Evolutionary conservation across 2,329 filamentous ascomycete species (phyloP).

Genomic region (Aspergillus jensenii): DNA sequence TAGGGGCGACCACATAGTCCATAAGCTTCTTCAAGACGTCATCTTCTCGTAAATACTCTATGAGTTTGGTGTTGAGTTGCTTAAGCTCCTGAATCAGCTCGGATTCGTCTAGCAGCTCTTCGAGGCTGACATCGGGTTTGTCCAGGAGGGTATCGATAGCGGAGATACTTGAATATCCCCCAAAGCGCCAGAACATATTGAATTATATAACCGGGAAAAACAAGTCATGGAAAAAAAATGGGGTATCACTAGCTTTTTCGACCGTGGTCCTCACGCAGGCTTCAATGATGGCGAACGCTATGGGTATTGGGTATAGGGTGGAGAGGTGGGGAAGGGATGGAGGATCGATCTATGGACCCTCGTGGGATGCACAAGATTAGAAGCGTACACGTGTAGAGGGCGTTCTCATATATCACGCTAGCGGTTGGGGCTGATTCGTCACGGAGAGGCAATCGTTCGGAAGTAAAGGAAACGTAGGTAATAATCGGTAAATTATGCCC

Average conservation of each 20-base stretch:
- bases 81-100: slow-evolving; percentile 97
- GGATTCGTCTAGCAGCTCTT: slow-evolving; percentile 93
- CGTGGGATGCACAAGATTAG: slow-evolving; percentile 13
- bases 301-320: slow-evolving; percentile 29
- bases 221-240: slow-evolving; percentile 36
- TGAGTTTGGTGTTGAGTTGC: slow-evolving; percentile 95
- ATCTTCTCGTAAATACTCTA: slow-evolving; percentile 91
- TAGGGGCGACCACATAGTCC: slow-evolving; percentile 85
- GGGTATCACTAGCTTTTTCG: slow-evolving; percentile 20
- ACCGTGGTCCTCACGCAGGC: slow-evolving; percentile 23
- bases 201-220: slow-evolving; percentile 36
- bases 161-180: slow-evolving; percentile 96
- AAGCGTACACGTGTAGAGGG: slow-evolving; percentile 13
- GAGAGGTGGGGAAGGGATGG: slow-evolving; percentile 11
- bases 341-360: slow-evolving; percentile 17
- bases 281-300: slow-evolving; percentile 29
- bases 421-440: slow-evolving; percentile 10
- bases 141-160: slow-evolving; percentile 96
- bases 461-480: slow-evolving; percentile 7
- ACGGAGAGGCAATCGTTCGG: slow-evolving; percentile 8
- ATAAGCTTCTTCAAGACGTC: slow-evolving; percentile 80
- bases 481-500: slow-evolving; percentile 20
- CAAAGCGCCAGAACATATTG: slow-evolving; percentile 99
- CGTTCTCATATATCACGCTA: slow-evolving; percentile 10
- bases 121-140: slow-evolving; percentile 88